phyloP scores from a whole-genome alignment of 2,329 filamentous ascomycete genomes.

The Fusarium sp. region DNA sequence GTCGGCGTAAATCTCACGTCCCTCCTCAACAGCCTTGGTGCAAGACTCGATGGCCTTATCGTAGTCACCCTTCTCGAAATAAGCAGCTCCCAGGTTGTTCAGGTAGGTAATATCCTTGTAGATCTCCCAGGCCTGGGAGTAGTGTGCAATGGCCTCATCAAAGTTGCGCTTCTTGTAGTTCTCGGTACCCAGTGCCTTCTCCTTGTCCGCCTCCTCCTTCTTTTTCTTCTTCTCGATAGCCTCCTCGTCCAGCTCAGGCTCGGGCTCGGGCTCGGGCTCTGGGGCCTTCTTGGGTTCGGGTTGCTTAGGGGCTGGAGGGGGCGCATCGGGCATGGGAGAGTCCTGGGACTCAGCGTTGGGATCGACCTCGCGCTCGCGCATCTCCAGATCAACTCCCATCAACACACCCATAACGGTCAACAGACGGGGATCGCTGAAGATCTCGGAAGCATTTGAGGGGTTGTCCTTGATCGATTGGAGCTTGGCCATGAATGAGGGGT shows the following conservation, averaged over 20 bases:
- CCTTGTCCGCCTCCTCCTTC: conserved; percentile 91
- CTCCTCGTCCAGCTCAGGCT: conserved; percentile 85
- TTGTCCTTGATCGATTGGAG: conserved; percentile 84
- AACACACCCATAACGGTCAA: conserved; percentile 93
- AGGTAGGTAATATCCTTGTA: conserved; percentile 98
- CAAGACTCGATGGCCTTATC: conserved; percentile 87
- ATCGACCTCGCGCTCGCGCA: conserved; percentile 50
- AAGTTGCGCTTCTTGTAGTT: conserved; percentile 99
- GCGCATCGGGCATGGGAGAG: conserved; percentile 80
- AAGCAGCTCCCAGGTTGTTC: conserved; percentile 93
- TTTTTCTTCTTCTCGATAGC: conserved; percentile 85
- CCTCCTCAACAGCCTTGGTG: conserved; percentile 88
- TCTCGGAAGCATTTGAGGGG: conserved; percentile 79
- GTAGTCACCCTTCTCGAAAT: conserved; percentile 97
- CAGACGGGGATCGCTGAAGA: conserved; percentile 91
- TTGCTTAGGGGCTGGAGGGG: conserved; percentile 51
- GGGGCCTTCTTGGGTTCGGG: conserved; percentile 66
- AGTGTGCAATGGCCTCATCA: conserved; percentile 93
- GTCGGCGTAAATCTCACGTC: conserved; percentile 88
- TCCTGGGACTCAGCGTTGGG: conserved; percentile 61
- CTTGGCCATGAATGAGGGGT: conserved; percentile 90
- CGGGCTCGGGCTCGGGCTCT: conserved; percentile 69
- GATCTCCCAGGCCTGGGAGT: conserved; percentile 92
- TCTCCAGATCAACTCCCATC: conserved; percentile 89
- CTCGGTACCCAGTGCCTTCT: conserved; percentile 93